Base-by-base conservation (phyloP, 2,329 filamentous ascomycete genomes). In the Aspergillus spinulosporus region DNA sequence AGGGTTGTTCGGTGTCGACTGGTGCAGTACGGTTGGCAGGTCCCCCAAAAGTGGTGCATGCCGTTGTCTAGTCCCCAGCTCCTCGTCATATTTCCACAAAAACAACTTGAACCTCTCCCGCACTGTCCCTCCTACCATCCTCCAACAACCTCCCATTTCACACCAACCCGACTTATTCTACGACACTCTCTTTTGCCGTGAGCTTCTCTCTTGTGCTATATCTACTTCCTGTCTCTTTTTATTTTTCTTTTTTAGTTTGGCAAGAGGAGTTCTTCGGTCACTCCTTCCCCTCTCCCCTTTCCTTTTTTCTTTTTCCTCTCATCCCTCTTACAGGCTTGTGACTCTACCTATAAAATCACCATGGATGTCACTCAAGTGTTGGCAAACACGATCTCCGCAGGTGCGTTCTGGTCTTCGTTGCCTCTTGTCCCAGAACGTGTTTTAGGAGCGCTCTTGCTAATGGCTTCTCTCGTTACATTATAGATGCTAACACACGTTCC, bases 361-460 rank as follows among this genome's bases (percentile, higher is more conserved):
- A 92, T 95, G 89, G 91, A 97, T 82, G 95, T 97, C 82, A 96
- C 93, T 82, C 88, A 92, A 81, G 93, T 99, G 82, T 89, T 99
- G 82, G 87, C 91, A 79, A 93, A 92, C 82, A 97, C 94, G 77
- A 87, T 97, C 80, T 95, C 92, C 73, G 84, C 92, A 74, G 93
- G 94, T 97, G 81, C 76, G 8, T 50, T 48, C 88, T 56, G 7
- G 11, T 46, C 11, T 49, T 11, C 40, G 26, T 26, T 21, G 14
- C 39, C 49, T 28, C 39, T 21, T 21, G 34, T 48, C 31, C 31
- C 14, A 39, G 6, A 12, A 32, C 31, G 34, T 57, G 45, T 49
- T 46, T 31, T 37, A 52, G 34, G 37, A 5, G 21, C 43, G 14
- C 26, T 46, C 49, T 56, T 56, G 67, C 63, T 66, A 58, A 68